A percentile compares a stretch with the other conserved stretches of the same genome.
These are phyloP conservation scores for Nicotiana obtusifolia DNA, from an alignment of 257 asterid genomes.

Conservation along the genomic window DNA sequence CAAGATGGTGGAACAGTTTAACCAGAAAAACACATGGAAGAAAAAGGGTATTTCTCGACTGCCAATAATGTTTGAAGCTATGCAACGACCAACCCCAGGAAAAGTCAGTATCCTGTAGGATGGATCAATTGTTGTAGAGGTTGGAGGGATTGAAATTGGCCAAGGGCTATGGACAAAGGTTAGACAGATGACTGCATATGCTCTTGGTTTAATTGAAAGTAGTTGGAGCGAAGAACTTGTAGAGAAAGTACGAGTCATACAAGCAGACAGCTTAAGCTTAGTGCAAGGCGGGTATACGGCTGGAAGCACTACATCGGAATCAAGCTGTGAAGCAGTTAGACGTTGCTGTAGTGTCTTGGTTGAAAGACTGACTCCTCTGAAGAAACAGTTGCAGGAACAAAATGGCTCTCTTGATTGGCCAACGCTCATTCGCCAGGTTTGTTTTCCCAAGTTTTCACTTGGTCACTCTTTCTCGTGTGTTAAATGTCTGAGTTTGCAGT, in stretches of 20 bases:
- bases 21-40: conserved; percentile 34
- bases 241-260: conserved; percentile 63
- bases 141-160: conserved; percentile 76
- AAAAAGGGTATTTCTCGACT: conserved; percentile 73
- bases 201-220: conserved; percentile 43
- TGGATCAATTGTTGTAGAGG: conserved; percentile 67
- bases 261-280: conserved; percentile 62
- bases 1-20: conserved; percentile 31
- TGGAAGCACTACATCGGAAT: conserved; percentile 78
- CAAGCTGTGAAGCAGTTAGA: conserved; percentile 72
- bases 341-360: conserved; percentile 58
- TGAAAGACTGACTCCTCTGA: conserved; percentile 45
- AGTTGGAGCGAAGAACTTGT: conserved; percentile 41
- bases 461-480: background rate
- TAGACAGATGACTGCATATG: conserved; percentile 57
- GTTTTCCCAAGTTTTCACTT: background rate
- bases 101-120: conserved; percentile 67
- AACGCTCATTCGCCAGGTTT: conserved; percentile 47
- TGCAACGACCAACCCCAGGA: conserved; percentile 42
- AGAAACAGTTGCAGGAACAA: conserved; percentile 42
- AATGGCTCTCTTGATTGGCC: conserved; percentile 53
- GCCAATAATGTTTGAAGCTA: conserved; percentile 38
- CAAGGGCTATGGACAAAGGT: conserved; percentile 87
- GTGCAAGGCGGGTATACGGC: conserved; percentile 65
- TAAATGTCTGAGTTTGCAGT: background rate